Conservation (phyloP, 345 rosid genomes). For the Kernera saxatilis region DNA sequence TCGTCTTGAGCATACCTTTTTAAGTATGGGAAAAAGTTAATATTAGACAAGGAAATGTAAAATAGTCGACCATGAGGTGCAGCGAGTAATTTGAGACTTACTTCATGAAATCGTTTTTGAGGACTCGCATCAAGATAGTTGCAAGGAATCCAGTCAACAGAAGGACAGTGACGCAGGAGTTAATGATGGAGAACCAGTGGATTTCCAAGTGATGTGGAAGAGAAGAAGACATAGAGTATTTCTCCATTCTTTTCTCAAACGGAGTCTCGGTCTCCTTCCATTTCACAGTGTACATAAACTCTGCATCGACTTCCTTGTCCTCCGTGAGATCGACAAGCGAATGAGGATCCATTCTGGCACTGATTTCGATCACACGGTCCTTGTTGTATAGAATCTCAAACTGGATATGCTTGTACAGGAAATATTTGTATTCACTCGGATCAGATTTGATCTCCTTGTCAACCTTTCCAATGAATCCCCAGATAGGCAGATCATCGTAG, state of each 20-base stretch:
- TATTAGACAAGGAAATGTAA: not conserved
- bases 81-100: slow-evolving; percentile 31
- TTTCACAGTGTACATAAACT: slow-evolving; percentile 77
- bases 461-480: slow-evolving; percentile 88
- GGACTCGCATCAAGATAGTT: slow-evolving; percentile 82
- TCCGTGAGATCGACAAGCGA: slow-evolving; percentile 67
- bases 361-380: slow-evolving; percentile 74
- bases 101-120: slow-evolving; percentile 89
- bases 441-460: slow-evolving; percentile 62
- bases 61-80: not conserved
- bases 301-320: slow-evolving; percentile 70
- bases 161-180: slow-evolving; percentile 87
- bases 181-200: slow-evolving; percentile 90
- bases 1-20: slow-evolving; percentile 78
- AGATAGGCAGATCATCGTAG: slow-evolving; percentile 79
- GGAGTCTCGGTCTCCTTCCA: slow-evolving; percentile 87
- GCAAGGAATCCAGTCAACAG: slow-evolving; percentile 91
- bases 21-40: not conserved
- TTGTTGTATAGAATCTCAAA: slow-evolving; percentile 68
- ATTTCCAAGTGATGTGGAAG: slow-evolving; percentile 91
- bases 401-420: slow-evolving; percentile 66
- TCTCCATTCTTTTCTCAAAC: slow-evolving; percentile 87
- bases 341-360: slow-evolving; percentile 65
- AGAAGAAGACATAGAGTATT: slow-evolving; percentile 76
- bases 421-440: slow-evolving; percentile 62